A percentile compares a stretch with the other conserved stretches of the same genome.
Evolutionary conservation across 1,284 basidiomycete genomes (phyloP).

Genomic region (Heliocybe sulcata): DNA sequence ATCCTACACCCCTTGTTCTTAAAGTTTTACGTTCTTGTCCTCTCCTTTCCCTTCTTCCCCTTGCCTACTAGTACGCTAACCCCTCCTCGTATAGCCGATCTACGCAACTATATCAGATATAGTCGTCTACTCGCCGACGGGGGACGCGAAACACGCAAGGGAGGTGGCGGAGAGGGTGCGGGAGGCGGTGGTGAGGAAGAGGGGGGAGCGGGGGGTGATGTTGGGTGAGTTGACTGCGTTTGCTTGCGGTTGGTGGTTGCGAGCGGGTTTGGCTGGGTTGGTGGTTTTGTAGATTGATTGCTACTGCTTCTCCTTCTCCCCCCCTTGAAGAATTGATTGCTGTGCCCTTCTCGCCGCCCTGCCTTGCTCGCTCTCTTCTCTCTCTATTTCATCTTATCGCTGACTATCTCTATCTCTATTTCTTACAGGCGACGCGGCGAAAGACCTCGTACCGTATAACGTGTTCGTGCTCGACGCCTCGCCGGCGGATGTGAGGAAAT

Average conservation of each 20-base stretch:
- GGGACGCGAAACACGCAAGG: constrained; percentile 43
- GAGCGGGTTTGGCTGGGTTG: too few species aligned
- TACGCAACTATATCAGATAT: constrained; percentile 88
- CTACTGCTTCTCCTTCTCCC: too few species aligned
- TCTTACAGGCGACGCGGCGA: constrained; percentile 6
- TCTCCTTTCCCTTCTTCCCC: constrained; percentile 1
- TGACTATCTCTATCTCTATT: too few species aligned
- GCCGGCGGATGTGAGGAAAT: constrained; percentile 36
- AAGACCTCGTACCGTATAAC: constrained; percentile 64
- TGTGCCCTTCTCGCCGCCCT: too few species aligned
- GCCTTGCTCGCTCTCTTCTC: neutral
- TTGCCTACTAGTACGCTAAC: constrained; percentile 3
- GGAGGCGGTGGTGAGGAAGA: constrained; percentile 49
- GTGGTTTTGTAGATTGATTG: too few species aligned
- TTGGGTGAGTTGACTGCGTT: neutral
- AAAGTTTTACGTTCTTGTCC: neutral
- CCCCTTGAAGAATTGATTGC: too few species aligned
- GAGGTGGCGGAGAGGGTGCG: constrained; percentile 52
- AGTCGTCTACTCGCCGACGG: constrained; percentile 75
- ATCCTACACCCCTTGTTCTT: neutral
- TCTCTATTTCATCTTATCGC: neutral
- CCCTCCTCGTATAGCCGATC: constrained; percentile 39
- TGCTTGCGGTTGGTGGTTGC: too few species aligned
- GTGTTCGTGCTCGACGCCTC: constrained; percentile 78
- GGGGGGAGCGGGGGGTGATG: constrained; percentile 29